These are phyloP conservation scores for Yarrowia phangngaensis DNA, from an alignment of 805 yeast genomes.

Conservation along the genomic window DNA sequence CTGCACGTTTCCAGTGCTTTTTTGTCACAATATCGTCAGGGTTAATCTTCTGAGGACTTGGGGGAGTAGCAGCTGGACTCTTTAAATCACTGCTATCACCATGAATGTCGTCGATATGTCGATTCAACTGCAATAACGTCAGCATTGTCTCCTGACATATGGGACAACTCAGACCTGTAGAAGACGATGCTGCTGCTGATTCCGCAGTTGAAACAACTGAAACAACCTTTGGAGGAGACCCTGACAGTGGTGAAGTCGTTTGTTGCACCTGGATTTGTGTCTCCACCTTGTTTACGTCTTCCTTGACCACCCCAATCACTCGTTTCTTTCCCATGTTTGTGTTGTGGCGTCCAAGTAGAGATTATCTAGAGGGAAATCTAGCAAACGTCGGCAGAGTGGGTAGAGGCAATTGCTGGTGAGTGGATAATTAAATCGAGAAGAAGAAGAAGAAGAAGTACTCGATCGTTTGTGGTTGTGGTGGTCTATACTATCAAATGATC, in stretches of 20 bases:
- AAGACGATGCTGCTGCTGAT: not conserved
- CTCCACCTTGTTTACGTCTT: constrained; percentile 23
- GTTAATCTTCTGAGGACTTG: constrained; percentile 21
- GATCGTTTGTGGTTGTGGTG: too few relatives aligned
- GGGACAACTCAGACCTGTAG: constrained; percentile 59
- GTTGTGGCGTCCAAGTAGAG: too few relatives aligned
- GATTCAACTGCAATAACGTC: constrained; percentile 51
- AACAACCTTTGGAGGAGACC: not conserved
- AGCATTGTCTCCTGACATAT: constrained; percentile 62
- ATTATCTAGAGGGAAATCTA: too few relatives aligned
- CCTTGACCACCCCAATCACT: constrained; percentile 13
- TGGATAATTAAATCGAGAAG: too few relatives aligned
- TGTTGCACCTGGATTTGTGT: not conserved
- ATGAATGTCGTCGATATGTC: constrained; percentile 71
- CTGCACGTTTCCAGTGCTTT: constrained; percentile 57
- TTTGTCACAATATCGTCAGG: constrained; percentile 43
- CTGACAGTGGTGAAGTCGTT: not conserved
- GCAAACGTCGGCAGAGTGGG: too few relatives aligned
- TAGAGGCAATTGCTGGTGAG: too few relatives aligned
- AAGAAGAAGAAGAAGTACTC: too few relatives aligned
- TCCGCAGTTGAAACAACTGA: not conserved
- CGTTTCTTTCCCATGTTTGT: constrained; percentile 21
- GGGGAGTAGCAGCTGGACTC: constrained; percentile 42
- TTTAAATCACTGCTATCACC: constrained; percentile 36
- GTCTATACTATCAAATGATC: too few relatives aligned